Conservation (phyloP, 208 protist species). For the Leishmania major region DNA sequence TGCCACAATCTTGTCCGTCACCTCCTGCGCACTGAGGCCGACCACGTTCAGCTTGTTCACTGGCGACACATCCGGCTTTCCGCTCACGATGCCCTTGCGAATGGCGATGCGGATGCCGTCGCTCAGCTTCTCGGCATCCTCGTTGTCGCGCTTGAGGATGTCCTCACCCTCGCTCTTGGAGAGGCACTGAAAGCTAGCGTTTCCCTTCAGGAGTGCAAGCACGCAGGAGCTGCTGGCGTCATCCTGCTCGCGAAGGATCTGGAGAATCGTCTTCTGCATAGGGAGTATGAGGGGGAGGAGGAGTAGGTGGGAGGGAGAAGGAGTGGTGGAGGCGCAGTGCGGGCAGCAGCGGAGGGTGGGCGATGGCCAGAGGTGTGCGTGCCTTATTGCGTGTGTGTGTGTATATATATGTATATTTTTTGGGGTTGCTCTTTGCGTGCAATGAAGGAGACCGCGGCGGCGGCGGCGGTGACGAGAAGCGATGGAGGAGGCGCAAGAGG, state of each 20-base stretch:
- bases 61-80: constrained; percentile 35
- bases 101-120: constrained; percentile 81
- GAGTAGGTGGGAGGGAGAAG: constrained; percentile 7
- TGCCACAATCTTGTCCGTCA: constrained; percentile 72
- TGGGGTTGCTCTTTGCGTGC: too few species aligned
- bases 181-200: constrained; percentile 59
- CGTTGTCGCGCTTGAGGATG: constrained; percentile 82
- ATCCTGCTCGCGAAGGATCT: constrained; percentile 78
- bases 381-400: not conserved
- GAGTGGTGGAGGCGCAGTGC: not conserved
- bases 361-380: not conserved
- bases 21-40: constrained; percentile 72
- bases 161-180: constrained; percentile 62
- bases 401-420: too few species aligned
- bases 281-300: not conserved
- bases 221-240: constrained; percentile 79
- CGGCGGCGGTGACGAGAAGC: not conserved
- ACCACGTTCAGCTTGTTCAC: constrained; percentile 70
- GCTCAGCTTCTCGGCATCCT: constrained; percentile 90
- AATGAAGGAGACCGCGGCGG: not conserved
- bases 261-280: constrained; percentile 39
- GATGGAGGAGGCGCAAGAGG: not conserved
- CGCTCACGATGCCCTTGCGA: constrained; percentile 69
- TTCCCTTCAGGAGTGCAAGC: constrained; percentile 50
- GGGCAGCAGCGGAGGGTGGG: not conserved